Evolutionary conservation across 2,329 filamentous ascomycete species (phyloP).

Genomic region (Claviceps monticola): DNA sequence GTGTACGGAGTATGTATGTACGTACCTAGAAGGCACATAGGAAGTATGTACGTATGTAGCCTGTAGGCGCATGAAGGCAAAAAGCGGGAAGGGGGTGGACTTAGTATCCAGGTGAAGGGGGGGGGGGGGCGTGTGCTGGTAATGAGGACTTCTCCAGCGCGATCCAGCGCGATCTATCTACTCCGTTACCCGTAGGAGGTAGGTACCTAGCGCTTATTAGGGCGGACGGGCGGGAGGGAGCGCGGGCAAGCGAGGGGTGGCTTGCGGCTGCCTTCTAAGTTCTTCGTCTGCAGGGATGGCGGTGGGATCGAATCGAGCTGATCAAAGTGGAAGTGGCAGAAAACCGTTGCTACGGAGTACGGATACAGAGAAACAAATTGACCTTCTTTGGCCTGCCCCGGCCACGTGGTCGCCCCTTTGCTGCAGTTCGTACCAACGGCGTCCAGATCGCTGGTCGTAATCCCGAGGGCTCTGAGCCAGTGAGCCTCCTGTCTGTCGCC

Average conservation of each 20-base stretch:
- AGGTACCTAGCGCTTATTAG: not conserved
- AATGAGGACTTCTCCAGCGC: not conserved
- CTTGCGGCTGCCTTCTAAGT: not conserved
- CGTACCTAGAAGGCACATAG: too few relatives aligned
- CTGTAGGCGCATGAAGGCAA: too few relatives aligned
- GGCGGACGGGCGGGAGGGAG: constrained; percentile 1
- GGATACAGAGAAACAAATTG: not conserved
- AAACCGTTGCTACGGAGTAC: not conserved
- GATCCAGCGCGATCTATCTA: not conserved
- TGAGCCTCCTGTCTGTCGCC: too few relatives aligned
- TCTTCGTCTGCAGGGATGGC: constrained; percentile 1
- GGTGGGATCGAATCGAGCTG: not conserved
- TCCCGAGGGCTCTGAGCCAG: too few relatives aligned
- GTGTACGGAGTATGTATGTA: too few relatives aligned
- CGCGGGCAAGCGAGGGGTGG: constrained; percentile 1
- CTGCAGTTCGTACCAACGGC: not conserved
- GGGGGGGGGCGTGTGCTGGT: too few relatives aligned
- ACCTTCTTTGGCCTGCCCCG: not conserved
- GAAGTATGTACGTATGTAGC: too few relatives aligned
- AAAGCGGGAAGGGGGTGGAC: not conserved
- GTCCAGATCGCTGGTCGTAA: not conserved
- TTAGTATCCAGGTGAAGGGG: not conserved
- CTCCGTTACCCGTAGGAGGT: too few relatives aligned
- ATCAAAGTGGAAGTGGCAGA: not conserved
- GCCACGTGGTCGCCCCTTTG: not conserved